Evolutionary conservation across 75 land plant species (phyloP), one percentile per base, ranked within the genome.

Genomic region (Isoetes taiwanensis): DNA sequence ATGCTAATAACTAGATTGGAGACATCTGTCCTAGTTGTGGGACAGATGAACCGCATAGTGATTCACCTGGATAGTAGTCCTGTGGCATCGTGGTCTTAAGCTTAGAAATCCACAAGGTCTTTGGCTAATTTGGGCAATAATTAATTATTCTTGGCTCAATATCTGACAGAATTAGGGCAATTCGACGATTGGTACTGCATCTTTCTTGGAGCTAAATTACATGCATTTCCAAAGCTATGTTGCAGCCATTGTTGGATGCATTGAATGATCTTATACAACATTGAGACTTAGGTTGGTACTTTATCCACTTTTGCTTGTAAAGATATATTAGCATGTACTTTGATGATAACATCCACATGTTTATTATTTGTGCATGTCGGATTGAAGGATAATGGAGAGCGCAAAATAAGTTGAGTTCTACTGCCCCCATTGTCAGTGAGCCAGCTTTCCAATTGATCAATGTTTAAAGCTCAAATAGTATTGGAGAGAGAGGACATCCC

Each of bases 81-180:
- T 94, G 54, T 94, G 85, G 83, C 72, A 82, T 33, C 86, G 87
- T 16, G 96, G 99, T 6, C 77, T 94, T 38, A 34, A 48, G 43
- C 99, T 88, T 72, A 81, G 74, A 31, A 94, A 82, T 67, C 91
- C 90, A 55, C 96, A 76, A 61, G 99, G 99, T 91, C 61, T 21
- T 20, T 20, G 9, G 9, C 9, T 9, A 28, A 28, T 21, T 20
- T 3, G 27, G 56, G 14, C 16, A 3, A 3, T 58, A n/a, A n/a
- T n/a, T n/a, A 10, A 4, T 21, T 58, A 43, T 30, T 12, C 35
- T 25, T 35, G 40, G 23, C 40, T 6, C 32, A 32, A 43, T 52
- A 50, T n/a, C 64, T 55, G 34, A 1, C 8, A 63, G 33, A 31
- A 2, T 11, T 31, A 26, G 11, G n/a, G 69, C 84, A 94, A 96